Percentiles rank a stretch among this genome's conserved stretches.
These are phyloP conservation scores for Calocybe gambosa DNA, from an alignment of 1,284 basidiomycete genomes.

Conservation along the genomic window DNA sequence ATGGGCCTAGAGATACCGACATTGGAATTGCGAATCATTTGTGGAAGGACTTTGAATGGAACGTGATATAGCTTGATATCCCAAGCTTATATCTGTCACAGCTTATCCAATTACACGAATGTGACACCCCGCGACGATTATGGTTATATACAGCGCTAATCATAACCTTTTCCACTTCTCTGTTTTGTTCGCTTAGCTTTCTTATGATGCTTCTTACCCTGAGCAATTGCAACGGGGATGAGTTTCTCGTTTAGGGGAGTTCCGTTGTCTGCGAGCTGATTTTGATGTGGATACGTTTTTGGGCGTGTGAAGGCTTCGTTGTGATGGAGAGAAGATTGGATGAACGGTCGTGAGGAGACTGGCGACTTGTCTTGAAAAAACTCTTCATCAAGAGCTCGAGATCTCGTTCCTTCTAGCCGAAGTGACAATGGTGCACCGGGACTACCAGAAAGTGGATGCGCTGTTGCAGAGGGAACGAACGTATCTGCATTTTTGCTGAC, in stretches of 20 bases:
- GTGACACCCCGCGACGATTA: background rate
- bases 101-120: background rate
- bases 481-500: slow-evolving; percentile 83
- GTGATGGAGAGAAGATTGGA: slow-evolving; percentile 54
- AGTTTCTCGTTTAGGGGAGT: slow-evolving; percentile 46
- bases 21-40: background rate
- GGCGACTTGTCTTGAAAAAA: slow-evolving; percentile 68
- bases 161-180: slow-evolving; percentile 88
- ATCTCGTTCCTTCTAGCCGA: slow-evolving; percentile 42
- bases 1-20: background rate
- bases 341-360: slow-evolving; percentile 55
- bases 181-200: slow-evolving; percentile 80
- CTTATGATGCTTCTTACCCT: slow-evolving; percentile 88
- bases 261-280: slow-evolving; percentile 72
- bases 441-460: slow-evolving; percentile 16
- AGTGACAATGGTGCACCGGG: slow-evolving; percentile 23
- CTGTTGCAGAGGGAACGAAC: slow-evolving; percentile 45
- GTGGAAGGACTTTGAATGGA: too few species aligned
- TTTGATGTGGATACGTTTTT: slow-evolving; percentile 76
- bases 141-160: slow-evolving; percentile 27
- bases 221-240: slow-evolving; percentile 40
- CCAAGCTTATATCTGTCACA: background rate
- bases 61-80: too few species aligned
- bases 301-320: slow-evolving; percentile 61
- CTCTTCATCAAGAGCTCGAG: slow-evolving; percentile 69